Evolutionary conservation across 768 basidiomycete genomes (phyloP).

Genomic region (Lentinula sp.): DNA sequence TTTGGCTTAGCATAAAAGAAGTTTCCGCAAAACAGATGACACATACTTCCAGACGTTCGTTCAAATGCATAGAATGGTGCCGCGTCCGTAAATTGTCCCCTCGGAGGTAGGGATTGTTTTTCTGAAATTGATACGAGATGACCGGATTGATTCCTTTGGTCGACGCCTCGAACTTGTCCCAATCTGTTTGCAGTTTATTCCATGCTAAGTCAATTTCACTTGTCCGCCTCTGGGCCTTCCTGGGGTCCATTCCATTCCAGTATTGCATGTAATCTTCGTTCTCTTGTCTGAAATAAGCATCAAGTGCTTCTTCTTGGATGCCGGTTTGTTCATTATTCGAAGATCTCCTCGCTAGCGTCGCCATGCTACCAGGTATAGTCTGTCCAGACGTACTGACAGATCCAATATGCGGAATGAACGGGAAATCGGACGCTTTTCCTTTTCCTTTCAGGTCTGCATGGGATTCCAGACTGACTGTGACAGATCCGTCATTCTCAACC

Average conservation of each 20-base stretch:
- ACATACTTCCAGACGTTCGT: constrained; percentile 36
- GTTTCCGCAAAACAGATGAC: constrained; percentile 5
- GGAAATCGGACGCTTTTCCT: constrained; percentile 38
- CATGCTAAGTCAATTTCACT: constrained; percentile 33
- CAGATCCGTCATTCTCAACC: constrained; percentile 44
- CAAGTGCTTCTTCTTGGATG: constrained; percentile 39
- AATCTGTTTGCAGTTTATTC: constrained; percentile 66
- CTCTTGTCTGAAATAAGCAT: constrained; percentile 67
- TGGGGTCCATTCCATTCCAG: constrained; percentile 37
- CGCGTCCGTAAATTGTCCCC: constrained; percentile 54
- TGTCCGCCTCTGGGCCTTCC: constrained; percentile 8
- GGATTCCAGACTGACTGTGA: constrained; percentile 11
- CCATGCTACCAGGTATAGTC: too few species aligned
- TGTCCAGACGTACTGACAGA: constrained; percentile 1
- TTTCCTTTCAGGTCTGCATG: constrained; percentile 60
- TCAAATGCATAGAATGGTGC: constrained; percentile 32
- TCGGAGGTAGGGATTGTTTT: constrained; percentile 70
- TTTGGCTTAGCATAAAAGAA: background rate
- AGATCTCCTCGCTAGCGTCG: background rate
- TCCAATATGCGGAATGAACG: constrained; percentile 2
- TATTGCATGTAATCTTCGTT: constrained; percentile 61
- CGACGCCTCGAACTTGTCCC: constrained; percentile 81
- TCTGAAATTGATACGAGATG: constrained; percentile 63
- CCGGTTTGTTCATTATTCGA: background rate
- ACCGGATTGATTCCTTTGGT: constrained; percentile 54